Evolutionary conservation across 805 yeast species (phyloP), one percentile per base, ranked within the genome.

Genomic region (Myxozyma melibiosi): DNA sequence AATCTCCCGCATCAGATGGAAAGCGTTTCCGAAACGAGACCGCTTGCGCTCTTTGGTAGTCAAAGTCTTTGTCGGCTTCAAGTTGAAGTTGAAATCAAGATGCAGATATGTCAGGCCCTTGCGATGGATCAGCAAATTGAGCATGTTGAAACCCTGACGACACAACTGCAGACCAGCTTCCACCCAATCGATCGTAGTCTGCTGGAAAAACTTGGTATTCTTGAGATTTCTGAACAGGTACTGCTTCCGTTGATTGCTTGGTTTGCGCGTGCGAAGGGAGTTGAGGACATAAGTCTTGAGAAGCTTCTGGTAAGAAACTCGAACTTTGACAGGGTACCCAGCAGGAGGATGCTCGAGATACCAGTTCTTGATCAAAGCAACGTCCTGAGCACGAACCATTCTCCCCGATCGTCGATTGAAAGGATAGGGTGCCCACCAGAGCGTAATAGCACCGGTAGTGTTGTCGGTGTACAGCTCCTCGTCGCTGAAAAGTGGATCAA

Each of bases 111-210:
- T 90, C 35, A 94, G 74, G 0, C 98, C 98, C 65, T 88, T 85
- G 66, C 90, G 82, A 70, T 94, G 98, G 49, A 94, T 90, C 63
- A 94, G 76, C 34, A 94, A 74, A 70, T 90, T 91, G 45, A 94
- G 78, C 96, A 92, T 91, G 66, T 90, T 92, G 71, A 85, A 88
- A 2, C 99, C 99, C 72, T 94, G 99, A 37, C 83, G 81, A 67
- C 96, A 88, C 2, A 94, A 83, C 73, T 94, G 98, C 55, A 94
- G 75, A 28, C 97, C 99, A 1, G 98, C 99, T 71, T 94, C 99
- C 2, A 92, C 94, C 99, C 99, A 94, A 71, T 94, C 99, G 48
- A 94, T 84, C 0, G 91, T 80, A 0, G 99, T 92, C 66, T 88
- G 85, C 68, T 90, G 96, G 72, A 94, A 94, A 70, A 82, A 94